Evolutionary conservation across 495 filamentous ascomycete species (phyloP).

Genomic region (Penicillium samsonianum): DNA sequence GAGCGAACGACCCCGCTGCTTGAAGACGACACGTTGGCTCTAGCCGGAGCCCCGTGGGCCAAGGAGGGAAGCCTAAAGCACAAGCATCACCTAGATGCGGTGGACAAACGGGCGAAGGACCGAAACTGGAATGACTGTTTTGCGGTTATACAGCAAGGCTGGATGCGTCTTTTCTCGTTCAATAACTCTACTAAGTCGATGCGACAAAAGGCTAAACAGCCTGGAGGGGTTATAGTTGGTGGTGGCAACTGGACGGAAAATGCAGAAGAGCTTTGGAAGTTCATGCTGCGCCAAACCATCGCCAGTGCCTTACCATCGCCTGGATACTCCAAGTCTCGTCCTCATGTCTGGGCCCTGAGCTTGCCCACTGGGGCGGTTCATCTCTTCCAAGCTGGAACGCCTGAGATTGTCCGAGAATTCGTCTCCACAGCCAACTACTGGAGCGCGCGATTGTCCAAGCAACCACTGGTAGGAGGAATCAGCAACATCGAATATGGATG

Average conservation of each 20-base stretch:
- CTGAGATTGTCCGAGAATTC: slow-evolving; percentile 93
- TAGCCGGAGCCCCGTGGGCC: slow-evolving; percentile 92
- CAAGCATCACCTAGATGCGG: slow-evolving; percentile 89
- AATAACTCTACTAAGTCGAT: slow-evolving; percentile 68
- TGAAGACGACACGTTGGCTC: slow-evolving; percentile 87
- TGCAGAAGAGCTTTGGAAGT: slow-evolving; percentile 82
- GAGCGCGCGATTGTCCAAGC: slow-evolving; percentile 89
- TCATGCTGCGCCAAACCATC: slow-evolving; percentile 88
- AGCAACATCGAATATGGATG: slow-evolving; percentile 98
- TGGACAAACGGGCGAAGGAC: slow-evolving; percentile 89
- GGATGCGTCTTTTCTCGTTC: slow-evolving; percentile 94
- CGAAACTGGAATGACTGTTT: slow-evolving; percentile 94
- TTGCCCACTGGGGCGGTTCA: slow-evolving; percentile 92
- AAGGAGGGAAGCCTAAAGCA: slow-evolving; percentile 96
- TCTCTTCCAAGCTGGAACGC: slow-evolving; percentile 94
- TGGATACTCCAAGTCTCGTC: slow-evolving; percentile 87
- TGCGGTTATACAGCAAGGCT: slow-evolving; percentile 97
- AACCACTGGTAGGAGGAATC: slow-evolving; percentile 86
- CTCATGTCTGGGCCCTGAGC: slow-evolving; percentile 94
- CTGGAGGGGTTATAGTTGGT: slow-evolving; percentile 71
- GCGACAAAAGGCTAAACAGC: slow-evolving; percentile 65
- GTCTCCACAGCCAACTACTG: slow-evolving; percentile 97
- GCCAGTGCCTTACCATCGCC: slow-evolving; percentile 86
- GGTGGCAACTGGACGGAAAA: slow-evolving; percentile 98
- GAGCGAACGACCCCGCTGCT: slow-evolving; percentile 68